Conservation (phyloP, 345 rosid species). For the Raphanus raphanistrum region DNA sequence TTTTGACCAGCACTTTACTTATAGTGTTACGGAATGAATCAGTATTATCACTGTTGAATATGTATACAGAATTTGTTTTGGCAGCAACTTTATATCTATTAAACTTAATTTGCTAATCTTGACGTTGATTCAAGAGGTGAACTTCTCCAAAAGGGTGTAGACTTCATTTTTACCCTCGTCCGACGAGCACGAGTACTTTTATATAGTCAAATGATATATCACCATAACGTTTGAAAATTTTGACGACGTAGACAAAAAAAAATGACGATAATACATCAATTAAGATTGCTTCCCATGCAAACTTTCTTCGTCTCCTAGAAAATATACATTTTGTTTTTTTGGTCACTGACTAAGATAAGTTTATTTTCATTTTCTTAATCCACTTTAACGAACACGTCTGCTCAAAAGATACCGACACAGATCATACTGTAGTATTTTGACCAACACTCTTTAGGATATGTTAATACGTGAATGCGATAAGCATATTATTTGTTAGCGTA, state of each 20-base stretch:
- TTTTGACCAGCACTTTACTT: not conserved
- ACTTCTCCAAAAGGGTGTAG: not conserved
- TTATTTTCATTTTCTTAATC: not conserved
- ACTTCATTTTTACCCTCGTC: not conserved
- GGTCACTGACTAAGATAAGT: not conserved
- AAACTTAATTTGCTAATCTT: not conserved
- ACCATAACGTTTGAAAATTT: not conserved
- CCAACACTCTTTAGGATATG: not conserved
- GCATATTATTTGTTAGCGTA: not conserved
- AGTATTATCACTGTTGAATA: not conserved
- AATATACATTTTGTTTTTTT: not conserved
- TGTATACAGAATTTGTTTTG: not conserved
- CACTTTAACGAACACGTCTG: not conserved
- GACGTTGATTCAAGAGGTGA: not conserved
- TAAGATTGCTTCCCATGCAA: constrained; percentile 36
- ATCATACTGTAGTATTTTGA: constrained; percentile 6
- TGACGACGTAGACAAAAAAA: not conserved
- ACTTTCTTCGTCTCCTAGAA: constrained; percentile 26
- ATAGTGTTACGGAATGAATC: not conserved
- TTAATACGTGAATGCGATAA: not conserved
- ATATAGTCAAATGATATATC: constrained; percentile 13
- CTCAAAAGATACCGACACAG: constrained; percentile 6
- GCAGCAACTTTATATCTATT: not conserved
- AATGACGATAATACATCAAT: constrained; percentile 3
- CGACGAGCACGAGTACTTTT: not conserved